These are phyloP conservation scores for Hymenoscyphus linearis DNA, from an alignment of 2,329 filamentous ascomycete genomes.

Conservation along the genomic window DNA sequence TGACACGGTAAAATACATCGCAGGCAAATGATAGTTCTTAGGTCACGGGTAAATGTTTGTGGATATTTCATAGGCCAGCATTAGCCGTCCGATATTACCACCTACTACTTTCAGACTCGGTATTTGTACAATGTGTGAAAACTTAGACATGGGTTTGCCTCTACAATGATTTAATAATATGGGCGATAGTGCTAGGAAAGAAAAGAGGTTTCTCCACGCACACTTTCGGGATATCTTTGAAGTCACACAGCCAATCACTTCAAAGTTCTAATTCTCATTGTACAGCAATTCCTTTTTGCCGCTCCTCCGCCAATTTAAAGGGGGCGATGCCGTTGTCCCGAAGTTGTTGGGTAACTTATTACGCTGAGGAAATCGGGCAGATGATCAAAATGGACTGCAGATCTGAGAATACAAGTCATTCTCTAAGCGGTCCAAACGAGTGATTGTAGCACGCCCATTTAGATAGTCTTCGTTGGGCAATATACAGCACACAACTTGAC, in stretches of 20 bases:
- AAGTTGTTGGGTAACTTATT: neutral
- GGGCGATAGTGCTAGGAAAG: neutral
- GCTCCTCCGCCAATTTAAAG: neutral
- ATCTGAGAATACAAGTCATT: neutral
- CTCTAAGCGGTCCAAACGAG: neutral
- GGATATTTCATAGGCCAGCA: neutral
- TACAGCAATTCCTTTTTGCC: neutral
- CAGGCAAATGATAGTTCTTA: neutral
- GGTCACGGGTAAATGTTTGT: neutral
- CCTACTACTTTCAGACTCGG: neutral
- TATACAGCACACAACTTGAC: no score
- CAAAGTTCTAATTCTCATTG: neutral
- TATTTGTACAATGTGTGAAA: neutral
- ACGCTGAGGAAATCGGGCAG: neutral
- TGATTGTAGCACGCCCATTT: no score
- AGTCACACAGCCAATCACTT: neutral
- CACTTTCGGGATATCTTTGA: neutral
- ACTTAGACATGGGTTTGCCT: neutral
- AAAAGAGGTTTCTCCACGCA: neutral
- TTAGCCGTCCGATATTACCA: neutral
- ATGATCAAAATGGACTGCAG: neutral
- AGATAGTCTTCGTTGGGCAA: no score
- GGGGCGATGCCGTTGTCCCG: neutral
- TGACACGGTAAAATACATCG: neutral
- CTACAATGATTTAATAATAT: neutral